Conservation (phyloP, 2,329 filamentous ascomycete species). For the Aphanocladium album region DNA sequence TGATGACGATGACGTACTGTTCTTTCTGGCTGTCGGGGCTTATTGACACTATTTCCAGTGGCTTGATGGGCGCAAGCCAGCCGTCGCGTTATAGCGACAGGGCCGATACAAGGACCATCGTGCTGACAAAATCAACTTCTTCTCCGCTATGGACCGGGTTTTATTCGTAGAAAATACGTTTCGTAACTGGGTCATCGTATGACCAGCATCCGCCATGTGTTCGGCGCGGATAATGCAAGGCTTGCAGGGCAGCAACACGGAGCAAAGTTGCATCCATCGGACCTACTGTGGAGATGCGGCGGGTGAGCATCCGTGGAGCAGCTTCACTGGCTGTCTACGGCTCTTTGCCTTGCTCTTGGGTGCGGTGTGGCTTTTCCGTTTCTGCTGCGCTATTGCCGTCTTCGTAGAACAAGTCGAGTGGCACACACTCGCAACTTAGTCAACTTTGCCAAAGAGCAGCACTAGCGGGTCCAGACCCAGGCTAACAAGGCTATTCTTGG, state of each 20-base stretch:
- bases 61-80: constrained; percentile 1
- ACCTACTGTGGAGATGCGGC: constrained; percentile 11
- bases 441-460: not conserved
- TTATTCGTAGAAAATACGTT: not conserved
- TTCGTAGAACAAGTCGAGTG: not conserved
- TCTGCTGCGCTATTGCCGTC: not conserved
- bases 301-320: not conserved
- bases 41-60: constrained; percentile 9
- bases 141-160: not conserved
- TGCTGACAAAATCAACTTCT: not conserved
- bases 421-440: not conserved
- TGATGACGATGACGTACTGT: not conserved
- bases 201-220: constrained; percentile 1
- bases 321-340: constrained; percentile 14
- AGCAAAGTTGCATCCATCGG: constrained; percentile 10
- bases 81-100: not conserved
- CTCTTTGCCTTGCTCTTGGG: not conserved
- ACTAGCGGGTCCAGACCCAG: not conserved
- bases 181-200: not conserved
- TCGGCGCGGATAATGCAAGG: not conserved
- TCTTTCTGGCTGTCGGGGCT: not conserved
- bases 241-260: not conserved
- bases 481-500: not conserved
- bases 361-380: not conserved
- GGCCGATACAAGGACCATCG: too few species aligned